Evolutionary conservation across 2,329 filamentous ascomycete genomes (phyloP).

Genomic region (Fusarium sp.): DNA sequence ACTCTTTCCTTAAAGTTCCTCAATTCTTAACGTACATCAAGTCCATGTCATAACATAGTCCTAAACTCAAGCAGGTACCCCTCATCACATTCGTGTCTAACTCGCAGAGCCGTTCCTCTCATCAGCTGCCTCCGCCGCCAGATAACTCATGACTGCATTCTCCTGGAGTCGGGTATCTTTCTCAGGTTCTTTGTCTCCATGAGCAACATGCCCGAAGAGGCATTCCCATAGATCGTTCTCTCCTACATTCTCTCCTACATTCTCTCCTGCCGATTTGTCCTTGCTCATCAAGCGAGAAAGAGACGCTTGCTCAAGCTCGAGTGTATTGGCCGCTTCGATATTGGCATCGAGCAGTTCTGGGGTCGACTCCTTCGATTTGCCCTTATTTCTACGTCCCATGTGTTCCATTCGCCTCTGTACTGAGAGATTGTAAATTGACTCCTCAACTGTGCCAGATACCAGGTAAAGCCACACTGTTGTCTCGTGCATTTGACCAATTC

Average conservation of each 20-base stretch:
- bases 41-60: not conserved
- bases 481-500: constrained; percentile 87
- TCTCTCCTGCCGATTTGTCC: constrained; percentile 78
- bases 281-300: constrained; percentile 77
- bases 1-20: not conserved
- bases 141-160: constrained; percentile 54
- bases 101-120: constrained; percentile 42
- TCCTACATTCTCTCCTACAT: constrained; percentile 78
- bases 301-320: constrained; percentile 80
- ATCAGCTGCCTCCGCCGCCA: constrained; percentile 60
- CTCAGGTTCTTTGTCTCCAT: constrained; percentile 39
- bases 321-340: constrained; percentile 85
- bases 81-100: constrained; percentile 1
- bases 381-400: constrained; percentile 62
- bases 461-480: constrained; percentile 98
- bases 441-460: constrained; percentile 89
- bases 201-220: constrained; percentile 74
- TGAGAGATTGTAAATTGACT: constrained; percentile 89
- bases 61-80: not conserved
- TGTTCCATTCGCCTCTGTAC: constrained; percentile 83
- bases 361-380: constrained; percentile 55
- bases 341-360: constrained; percentile 66
- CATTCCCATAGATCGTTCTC: constrained; percentile 88
- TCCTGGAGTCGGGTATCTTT: constrained; percentile 48
- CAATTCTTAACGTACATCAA: not conserved